A percentile compares a stretch with the other conserved stretches of the same genome.
Evolutionary conservation across 202 grass and related monocot genomes (phyloP).

Genomic region (Panicum hallii): DNA sequence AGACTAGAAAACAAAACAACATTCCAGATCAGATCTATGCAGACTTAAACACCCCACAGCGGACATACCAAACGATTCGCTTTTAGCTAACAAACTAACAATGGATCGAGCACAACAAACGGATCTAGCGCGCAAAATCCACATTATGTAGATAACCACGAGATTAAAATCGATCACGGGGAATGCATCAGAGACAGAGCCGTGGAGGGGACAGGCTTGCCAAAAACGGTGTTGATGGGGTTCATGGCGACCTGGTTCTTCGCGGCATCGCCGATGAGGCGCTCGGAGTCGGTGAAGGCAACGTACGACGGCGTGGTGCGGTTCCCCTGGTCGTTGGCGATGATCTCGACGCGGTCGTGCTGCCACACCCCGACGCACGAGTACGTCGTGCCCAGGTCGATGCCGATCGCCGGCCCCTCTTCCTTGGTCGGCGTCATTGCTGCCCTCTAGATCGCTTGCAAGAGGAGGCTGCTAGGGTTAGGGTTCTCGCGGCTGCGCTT

Average conservation of each 20-base stretch:
- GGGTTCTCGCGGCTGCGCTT: slow-evolving; percentile 38
- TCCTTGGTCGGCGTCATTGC: slow-evolving; percentile 58
- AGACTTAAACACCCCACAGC: background rate
- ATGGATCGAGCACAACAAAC: background rate
- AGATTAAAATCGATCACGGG: background rate
- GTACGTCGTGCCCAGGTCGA: slow-evolving; percentile 70
- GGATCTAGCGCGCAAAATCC: background rate
- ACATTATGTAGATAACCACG: background rate
- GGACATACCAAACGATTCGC: background rate
- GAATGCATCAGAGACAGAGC: background rate
- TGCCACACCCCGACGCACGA: slow-evolving; percentile 80
- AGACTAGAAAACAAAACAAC: background rate
- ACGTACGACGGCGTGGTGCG: slow-evolving; percentile 74
- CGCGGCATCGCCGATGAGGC: slow-evolving; percentile 83
- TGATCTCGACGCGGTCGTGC: slow-evolving; percentile 78
- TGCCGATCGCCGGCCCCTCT: slow-evolving; percentile 66
- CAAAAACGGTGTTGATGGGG: slow-evolving; percentile 87
- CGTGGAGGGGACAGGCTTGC: slow-evolving; percentile 35
- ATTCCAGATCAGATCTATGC: background rate
- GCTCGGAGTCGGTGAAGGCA: slow-evolving; percentile 71
- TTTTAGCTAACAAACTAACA: background rate
- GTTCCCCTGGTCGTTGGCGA: slow-evolving; percentile 82
- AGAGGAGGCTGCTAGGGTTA: slow-evolving; percentile 20
- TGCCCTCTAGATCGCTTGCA: background rate
- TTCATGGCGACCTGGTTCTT: slow-evolving; percentile 99